Percentiles rank a stretch among this genome's conserved stretches.
These are phyloP conservation scores for Fusarium begoniae DNA, from an alignment of 2,329 filamentous ascomycete genomes.

Conservation along the genomic window DNA sequence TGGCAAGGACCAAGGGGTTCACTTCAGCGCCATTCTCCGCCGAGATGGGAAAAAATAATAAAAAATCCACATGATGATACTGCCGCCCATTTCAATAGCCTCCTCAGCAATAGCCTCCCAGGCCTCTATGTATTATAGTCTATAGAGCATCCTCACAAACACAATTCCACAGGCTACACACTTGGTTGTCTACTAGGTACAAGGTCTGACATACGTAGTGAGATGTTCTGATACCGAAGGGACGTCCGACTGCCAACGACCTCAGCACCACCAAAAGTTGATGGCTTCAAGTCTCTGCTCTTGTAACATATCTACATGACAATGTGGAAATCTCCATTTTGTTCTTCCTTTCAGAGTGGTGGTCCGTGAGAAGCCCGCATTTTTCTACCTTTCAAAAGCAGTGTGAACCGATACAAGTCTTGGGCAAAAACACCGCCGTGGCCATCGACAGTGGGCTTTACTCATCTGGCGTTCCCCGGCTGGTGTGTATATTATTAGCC, in stretches of 20 bases:
- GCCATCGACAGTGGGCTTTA: not conserved
- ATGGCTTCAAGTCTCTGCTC: not conserved
- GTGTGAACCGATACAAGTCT: constrained; percentile 1
- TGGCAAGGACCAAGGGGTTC: constrained; percentile 14
- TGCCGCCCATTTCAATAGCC: not conserved
- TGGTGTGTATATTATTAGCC: not conserved
- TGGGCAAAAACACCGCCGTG: constrained; percentile 4
- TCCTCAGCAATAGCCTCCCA: not conserved
- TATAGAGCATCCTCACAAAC: not conserved
- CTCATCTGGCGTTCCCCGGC: not conserved
- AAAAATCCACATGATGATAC: not conserved
- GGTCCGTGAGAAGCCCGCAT: not conserved
- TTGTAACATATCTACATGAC: not conserved
- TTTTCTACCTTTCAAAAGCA: constrained; percentile 5
- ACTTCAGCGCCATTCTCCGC: constrained; percentile 24
- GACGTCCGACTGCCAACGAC: not conserved
- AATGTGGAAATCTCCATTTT: not conserved
- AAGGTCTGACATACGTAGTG: not conserved
- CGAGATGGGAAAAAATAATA: not conserved
- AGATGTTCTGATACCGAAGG: not conserved
- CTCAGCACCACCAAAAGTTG: not conserved
- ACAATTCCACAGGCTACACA: not conserved
- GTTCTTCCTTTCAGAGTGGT: constrained; percentile 5
- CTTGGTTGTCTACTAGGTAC: not conserved
- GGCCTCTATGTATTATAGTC: not conserved